Percentiles rank a stretch among this genome's conserved stretches.
Conservation (phyloP, 2,329 filamentous ascomycete species). For the Claviceps lovelessii region DNA sequence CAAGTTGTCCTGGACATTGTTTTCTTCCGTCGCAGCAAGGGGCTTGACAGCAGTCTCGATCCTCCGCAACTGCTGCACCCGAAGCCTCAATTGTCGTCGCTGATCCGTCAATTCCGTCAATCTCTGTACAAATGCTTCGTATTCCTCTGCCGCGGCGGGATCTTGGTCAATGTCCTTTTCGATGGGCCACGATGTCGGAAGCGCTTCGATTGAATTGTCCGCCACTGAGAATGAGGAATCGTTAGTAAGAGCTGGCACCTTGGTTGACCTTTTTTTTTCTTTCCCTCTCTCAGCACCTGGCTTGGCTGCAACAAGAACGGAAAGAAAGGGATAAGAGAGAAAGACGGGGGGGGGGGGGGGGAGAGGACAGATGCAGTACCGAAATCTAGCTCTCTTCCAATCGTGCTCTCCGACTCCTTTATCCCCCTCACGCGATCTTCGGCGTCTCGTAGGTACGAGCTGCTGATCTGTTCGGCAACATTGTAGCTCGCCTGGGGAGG, state of each 20-base stretch:
- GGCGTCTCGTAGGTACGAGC: constrained; percentile 40
- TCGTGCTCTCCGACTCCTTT: constrained; percentile 23
- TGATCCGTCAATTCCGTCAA: constrained; percentile 34
- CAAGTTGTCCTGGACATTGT: constrained; percentile 48
- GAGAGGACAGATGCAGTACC: no score
- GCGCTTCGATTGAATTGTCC: constrained; percentile 27
- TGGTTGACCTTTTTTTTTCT: background rate
- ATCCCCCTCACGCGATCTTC: constrained; percentile 23
- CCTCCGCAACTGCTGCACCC: constrained; percentile 31
- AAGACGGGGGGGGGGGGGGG: no score
- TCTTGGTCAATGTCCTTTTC: constrained; percentile 21
- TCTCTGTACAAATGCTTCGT: constrained; percentile 32
- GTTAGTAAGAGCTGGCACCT: background rate
- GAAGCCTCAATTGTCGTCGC: constrained; percentile 21
- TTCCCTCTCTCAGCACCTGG: no score
- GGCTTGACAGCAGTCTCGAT: constrained; percentile 39
- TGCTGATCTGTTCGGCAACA: constrained; percentile 59
- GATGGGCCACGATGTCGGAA: constrained; percentile 33
- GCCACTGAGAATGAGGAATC: constrained; percentile 19
- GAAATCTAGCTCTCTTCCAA: constrained; percentile 29
- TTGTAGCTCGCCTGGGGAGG: constrained; percentile 54
- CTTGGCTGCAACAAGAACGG: background rate
- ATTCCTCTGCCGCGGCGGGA: constrained; percentile 35
- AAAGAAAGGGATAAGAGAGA: background rate
- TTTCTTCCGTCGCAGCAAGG: constrained; percentile 12